Conservation (phyloP, 768 basidiomycete species). For the Suillus variegatus region DNA sequence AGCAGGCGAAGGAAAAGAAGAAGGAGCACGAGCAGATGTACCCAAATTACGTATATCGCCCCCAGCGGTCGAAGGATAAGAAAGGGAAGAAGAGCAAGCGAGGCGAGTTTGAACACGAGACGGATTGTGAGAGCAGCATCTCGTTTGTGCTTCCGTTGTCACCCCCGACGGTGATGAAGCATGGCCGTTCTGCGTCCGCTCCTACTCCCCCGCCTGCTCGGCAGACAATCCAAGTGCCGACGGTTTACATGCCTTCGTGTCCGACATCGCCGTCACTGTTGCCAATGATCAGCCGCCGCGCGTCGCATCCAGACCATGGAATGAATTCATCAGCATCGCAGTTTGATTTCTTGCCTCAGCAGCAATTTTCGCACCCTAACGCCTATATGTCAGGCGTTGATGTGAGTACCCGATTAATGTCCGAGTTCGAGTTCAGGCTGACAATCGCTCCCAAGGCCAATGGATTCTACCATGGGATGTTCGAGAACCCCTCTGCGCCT, state of each 20-base stretch:
- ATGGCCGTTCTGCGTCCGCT: conserved; percentile 51
- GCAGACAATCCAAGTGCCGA: conserved; percentile 71
- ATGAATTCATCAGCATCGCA: conserved; percentile 41
- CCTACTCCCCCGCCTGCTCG: conserved; percentile 66
- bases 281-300: conserved; percentile 61
- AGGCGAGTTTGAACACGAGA: conserved; percentile 40
- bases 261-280: conserved; percentile 59
- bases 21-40: conserved; percentile 75
- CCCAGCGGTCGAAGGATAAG: conserved; percentile 53
- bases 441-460: conserved; percentile 37
- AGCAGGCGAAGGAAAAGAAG: conserved; percentile 76
- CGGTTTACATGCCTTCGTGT: conserved; percentile 62
- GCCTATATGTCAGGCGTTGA: conserved; percentile 33
- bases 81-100: conserved; percentile 47
- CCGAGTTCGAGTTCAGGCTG: conserved; percentile 6
- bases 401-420: conserved; percentile 34
- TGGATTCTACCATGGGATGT: conserved; percentile 54
- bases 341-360: conserved; percentile 59
- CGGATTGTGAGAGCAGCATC: conserved; percentile 55
- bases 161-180: conserved; percentile 41
- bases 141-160: conserved; percentile 42
- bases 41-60: conserved; percentile 79
- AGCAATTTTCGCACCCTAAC: conserved; percentile 35
- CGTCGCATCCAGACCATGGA: conserved; percentile 51
- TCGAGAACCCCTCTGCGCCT: conserved; percentile 30